Evolutionary conservation across 352 stramenopile species (phyloP), one percentile per base, ranked within the genome.

Genomic region (Phytopythium vexans): DNA sequence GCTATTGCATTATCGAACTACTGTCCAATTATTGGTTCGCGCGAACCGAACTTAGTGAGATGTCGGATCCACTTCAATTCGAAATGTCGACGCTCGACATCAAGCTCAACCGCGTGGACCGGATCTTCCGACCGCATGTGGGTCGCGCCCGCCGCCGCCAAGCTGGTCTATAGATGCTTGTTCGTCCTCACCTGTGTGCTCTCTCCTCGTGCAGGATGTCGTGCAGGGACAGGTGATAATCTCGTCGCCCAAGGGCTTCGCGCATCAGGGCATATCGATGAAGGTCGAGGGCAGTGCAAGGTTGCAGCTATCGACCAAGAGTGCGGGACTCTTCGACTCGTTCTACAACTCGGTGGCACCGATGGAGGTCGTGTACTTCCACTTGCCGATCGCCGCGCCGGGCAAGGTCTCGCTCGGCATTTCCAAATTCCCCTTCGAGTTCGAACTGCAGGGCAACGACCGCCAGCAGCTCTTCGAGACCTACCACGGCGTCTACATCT

Each of bases 401-500:
- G 82, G 84, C 46, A 92, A 92, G 68, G 70, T 94, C 8, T 68
- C 79, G 6, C 70, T 88, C 33, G 84, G 84, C 27, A 85, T 94
- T 56, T 78, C 82, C 45, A 95, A 96, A 60, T 82, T 96, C 58
- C 86, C 88, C 8, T 97, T 97, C 36, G 84, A 95, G 67, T 96
- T 96, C 64, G 74, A 86, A 55, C 62, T 96, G 12, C 55, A 78
- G 38, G 73, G 72, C 38, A 85, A 87, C 46, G 72, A 89, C 42
- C 63, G 64, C 10, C 70, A 87, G 56, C 54, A 72, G 52, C 72
- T 97, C 34, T 84, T 92, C 44, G 91, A 97, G 60, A 96, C 89
- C 9, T 97, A 97, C 63, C 91, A 97, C 53, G 91, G 91, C 43
- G 87, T 96, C 5, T 96, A 97, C 60, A 72, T 97, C 11, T 95